These are phyloP conservation scores for Eucalyptus polybractea DNA, from an alignment of 345 rosid species.

Conservation along the genomic window DNA sequence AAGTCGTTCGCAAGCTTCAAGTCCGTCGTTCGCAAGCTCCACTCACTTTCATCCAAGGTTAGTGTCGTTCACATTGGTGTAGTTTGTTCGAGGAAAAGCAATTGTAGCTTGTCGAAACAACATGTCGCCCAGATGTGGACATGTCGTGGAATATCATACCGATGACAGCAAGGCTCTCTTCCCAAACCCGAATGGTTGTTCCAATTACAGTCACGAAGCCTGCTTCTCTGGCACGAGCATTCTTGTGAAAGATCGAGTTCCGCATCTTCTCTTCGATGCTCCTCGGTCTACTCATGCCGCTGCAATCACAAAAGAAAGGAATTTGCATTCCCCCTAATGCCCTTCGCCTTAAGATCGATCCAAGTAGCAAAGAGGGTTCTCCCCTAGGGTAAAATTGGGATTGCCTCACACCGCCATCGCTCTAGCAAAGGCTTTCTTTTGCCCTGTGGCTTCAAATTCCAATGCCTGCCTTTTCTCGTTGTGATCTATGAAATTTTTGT, in stretches of 20 bases:
- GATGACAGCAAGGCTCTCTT: not conserved
- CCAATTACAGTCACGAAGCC: not conserved
- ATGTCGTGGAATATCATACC: not conserved
- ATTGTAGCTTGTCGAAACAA: not conserved
- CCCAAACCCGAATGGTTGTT: not conserved
- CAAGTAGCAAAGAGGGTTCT: slow-evolving; percentile 71
- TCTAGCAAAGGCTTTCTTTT: slow-evolving; percentile 65
- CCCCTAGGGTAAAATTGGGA: slow-evolving; percentile 82
- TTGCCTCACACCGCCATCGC: slow-evolving; percentile 65
- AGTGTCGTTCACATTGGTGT: not conserved
- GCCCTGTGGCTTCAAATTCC: slow-evolving; percentile 43
- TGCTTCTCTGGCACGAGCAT: not conserved
- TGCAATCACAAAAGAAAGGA: not conserved
- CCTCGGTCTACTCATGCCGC: not conserved
- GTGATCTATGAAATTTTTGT: not conserved
- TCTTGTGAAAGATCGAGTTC: not conserved
- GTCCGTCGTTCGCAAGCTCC: not conserved
- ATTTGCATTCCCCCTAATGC: not conserved
- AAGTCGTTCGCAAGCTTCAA: too few relatives aligned
- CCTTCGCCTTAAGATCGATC: slow-evolving; percentile 13
- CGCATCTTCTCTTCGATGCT: not conserved
- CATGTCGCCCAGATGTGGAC: not conserved
- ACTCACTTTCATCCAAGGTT: not conserved
- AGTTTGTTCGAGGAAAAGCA: not conserved
- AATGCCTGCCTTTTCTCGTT: not conserved